Conservation (phyloP, 2,329 filamentous ascomycete genomes). For the Cercospora brassicicola region DNA sequence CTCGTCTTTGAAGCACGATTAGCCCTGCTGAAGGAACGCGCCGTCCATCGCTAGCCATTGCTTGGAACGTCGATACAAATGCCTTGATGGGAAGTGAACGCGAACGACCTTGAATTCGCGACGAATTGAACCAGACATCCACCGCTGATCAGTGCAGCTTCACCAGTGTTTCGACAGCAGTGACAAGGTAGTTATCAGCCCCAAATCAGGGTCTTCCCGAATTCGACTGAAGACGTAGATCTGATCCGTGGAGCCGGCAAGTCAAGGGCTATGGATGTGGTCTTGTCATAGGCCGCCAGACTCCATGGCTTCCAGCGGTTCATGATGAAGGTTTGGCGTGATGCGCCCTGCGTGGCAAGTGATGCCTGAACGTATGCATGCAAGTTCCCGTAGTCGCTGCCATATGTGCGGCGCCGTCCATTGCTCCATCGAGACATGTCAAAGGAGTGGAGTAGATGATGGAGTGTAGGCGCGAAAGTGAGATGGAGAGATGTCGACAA, state of each 20-base stretch:
- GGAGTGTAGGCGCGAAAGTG: not conserved
- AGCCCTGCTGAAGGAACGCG: not conserved
- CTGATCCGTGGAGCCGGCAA: not conserved
- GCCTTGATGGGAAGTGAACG: not conserved
- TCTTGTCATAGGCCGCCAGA: not conserved
- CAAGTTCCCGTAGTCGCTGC: not conserved
- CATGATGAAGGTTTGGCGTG: not conserved
- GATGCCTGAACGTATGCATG: not conserved
- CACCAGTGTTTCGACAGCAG: not conserved
- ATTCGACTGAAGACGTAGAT: not conserved
- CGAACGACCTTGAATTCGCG: not conserved
- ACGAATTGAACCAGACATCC: not conserved
- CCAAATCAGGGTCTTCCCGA: not conserved
- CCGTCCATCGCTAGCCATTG: constrained; percentile 2
- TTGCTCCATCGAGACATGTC: not conserved
- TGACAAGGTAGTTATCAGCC: not conserved
- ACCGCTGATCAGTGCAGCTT: not conserved
- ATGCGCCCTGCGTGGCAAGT: not conserved
- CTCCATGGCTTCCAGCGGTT: not conserved
- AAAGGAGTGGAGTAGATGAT: not conserved
- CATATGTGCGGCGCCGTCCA: not conserved
- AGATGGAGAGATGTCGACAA: not conserved
- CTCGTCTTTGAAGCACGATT: constrained; percentile 5
- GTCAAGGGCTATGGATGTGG: not conserved
- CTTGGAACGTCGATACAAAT: not conserved